Evolutionary conservation across 805 yeast species (phyloP).

Genomic region (Candida takata): DNA sequence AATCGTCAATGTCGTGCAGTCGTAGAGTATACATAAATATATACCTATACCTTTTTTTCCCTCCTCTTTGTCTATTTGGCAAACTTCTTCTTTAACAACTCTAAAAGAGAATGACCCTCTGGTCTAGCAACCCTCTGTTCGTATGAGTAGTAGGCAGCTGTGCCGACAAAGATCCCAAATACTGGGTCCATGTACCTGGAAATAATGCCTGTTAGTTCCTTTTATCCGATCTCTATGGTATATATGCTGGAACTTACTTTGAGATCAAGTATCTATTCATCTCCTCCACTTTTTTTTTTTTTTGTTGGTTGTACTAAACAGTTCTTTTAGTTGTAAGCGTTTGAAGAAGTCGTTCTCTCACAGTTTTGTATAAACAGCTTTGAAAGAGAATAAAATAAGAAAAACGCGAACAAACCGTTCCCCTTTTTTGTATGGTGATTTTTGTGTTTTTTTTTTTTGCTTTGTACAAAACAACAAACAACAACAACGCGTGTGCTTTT

Average conservation of each 20-base stretch:
- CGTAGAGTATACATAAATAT: too few relatives aligned
- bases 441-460: too few relatives aligned
- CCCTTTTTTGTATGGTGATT: too few relatives aligned
- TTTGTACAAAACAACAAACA: too few relatives aligned
- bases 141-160: constrained; percentile 53
- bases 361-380: too few relatives aligned
- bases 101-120: constrained; percentile 54
- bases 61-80: not conserved
- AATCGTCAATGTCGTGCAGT: too few relatives aligned
- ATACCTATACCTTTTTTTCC: not conserved
- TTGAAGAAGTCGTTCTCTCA: too few relatives aligned
- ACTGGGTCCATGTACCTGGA: constrained; percentile 57
- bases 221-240: too few relatives aligned
- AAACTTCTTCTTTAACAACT: constrained; percentile 36
- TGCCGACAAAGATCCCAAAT: constrained; percentile 57
- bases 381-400: too few relatives aligned
- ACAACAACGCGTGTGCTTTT: too few relatives aligned
- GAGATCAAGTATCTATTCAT: constrained; percentile 20
- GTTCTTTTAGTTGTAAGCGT: too few relatives aligned
- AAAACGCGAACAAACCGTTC: too few relatives aligned
- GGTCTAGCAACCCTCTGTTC: constrained; percentile 52
- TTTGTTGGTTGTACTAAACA: not conserved
- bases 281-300: not conserved
- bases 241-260: constrained; percentile 16
- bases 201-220: constrained; percentile 1